Base-by-base conservation (phyloP, 352 stramenopile genomes). In the Globisporangium carolinianum region DNA sequence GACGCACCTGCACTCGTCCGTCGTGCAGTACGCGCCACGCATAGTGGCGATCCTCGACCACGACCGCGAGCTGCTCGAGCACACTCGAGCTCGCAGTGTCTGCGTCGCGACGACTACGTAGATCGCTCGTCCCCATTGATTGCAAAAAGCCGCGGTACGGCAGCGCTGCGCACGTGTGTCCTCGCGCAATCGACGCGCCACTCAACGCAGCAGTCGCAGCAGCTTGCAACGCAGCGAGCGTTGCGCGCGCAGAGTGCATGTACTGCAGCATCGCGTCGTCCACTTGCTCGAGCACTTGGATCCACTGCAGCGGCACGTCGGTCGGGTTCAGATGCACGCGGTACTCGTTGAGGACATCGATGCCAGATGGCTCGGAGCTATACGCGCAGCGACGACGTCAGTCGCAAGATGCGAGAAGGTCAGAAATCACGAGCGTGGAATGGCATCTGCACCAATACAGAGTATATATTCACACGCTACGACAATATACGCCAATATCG, bases 251-350 rank as follows among this genome's bases (percentile, higher is more conserved):
- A 18, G 60, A 53, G 6, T 70, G 68, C 66, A 88, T 86, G 50
- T 72, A 75, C n/a, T 49, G 1, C 4, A 83, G 54, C 73, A 88
- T 83, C 8, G 62, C 51, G 1, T 53, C 57, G 51, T 88, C 78
- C 4, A 88, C 63, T 12, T 58, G 68, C 52, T 86, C 75, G 3
- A 88, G 55, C 35, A 84, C 66, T 61, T 84, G 69, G n/a, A 86
- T 57, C 78, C 78, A 88, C 47, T 88, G 78, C 4, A 86, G 55
- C 3, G 75, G 78, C 7, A 88, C 78, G 55, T 88, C 78, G 0
- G 78, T 71, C 4, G 77, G 72, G 43, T 85, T 86, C 32, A 88
- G 54, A 5, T 62, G 62, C 9, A 88, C 71, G 8, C 61, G 68
- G 49, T 85, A 88, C 60, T 86, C 78, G 57, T 88, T 71, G 46